These are phyloP conservation scores for Protomyces pachydermus DNA, from an alignment of 1,139 yeast species.

Conservation along the genomic window DNA sequence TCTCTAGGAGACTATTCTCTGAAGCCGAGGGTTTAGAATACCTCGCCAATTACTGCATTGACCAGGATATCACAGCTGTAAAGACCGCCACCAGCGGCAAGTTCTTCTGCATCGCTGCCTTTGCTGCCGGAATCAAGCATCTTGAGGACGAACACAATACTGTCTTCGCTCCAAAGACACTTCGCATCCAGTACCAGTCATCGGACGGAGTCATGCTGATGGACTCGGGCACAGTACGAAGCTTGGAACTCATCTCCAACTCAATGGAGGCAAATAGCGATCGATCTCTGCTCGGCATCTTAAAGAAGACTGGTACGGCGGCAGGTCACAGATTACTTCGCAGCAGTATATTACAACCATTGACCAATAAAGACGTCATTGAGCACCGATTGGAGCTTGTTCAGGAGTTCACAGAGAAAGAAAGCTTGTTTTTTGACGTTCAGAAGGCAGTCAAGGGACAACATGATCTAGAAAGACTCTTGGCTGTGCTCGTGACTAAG, in stretches of 20 bases:
- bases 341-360: slow-evolving; percentile 46
- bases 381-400: slow-evolving; percentile 41
- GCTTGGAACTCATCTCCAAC: slow-evolving; percentile 44
- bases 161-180: slow-evolving; percentile 35
- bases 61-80: slow-evolving; percentile 33
- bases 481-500: slow-evolving; percentile 36
- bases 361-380: slow-evolving; percentile 42
- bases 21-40: slow-evolving; percentile 35
- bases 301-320: slow-evolving; percentile 44
- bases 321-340: slow-evolving; percentile 47
- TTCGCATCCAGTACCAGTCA: slow-evolving; percentile 42
- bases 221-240: slow-evolving; percentile 41
- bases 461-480: slow-evolving; percentile 44
- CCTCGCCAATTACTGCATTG: slow-evolving; percentile 34
- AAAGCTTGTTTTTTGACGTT: slow-evolving; percentile 33
- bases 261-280: slow-evolving; percentile 34
- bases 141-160: slow-evolving; percentile 30
- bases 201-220: slow-evolving; percentile 40
- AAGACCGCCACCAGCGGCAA: slow-evolving; percentile 33
- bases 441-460: slow-evolving; percentile 37
- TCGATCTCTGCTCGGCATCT: neutral
- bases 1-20: slow-evolving; percentile 37
- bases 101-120: slow-evolving; percentile 40
- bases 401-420: slow-evolving; percentile 38
- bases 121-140: slow-evolving; percentile 40